A percentile compares a stretch with the other conserved stretches of the same genome.
These are phyloP conservation scores for Teratosphaeria zuluensis DNA, from an alignment of 2,329 filamentous ascomycete species.

Conservation along the genomic window DNA sequence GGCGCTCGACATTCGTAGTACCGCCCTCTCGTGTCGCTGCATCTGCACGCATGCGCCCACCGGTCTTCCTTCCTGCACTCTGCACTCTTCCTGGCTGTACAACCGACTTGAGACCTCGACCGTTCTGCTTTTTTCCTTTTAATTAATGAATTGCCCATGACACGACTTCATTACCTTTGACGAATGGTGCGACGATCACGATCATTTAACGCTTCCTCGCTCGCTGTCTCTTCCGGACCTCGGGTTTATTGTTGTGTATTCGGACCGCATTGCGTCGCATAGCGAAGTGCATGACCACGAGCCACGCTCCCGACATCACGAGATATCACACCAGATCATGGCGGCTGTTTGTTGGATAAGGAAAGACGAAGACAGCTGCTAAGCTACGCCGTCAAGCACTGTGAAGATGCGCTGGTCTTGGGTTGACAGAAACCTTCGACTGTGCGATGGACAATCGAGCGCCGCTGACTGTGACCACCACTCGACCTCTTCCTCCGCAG, in stretches of 20 bases:
- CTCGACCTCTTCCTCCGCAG: constrained; percentile 16
- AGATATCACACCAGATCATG: not conserved
- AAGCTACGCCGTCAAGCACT: not conserved
- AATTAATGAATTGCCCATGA: not conserved
- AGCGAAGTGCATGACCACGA: not conserved
- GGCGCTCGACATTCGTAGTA: not conserved
- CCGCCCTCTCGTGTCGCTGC: not conserved
- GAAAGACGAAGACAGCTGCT: not conserved
- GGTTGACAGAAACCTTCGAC: constrained; percentile 5
- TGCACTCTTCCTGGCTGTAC: not conserved
- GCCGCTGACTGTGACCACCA: constrained; percentile 10
- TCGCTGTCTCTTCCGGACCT: not conserved
- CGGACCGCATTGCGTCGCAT: not conserved
- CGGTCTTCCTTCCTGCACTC: not conserved
- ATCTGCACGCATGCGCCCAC: not conserved
- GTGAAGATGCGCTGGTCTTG: constrained; percentile 14
- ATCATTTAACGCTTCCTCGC: not conserved
- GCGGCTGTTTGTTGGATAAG: not conserved
- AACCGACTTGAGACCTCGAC: not conserved
- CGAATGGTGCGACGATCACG: not conserved
- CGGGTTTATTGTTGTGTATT: not conserved
- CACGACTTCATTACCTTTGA: not conserved
- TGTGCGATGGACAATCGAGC: constrained; percentile 21
- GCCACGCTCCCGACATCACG: not conserved
- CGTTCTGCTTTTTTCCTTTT: not conserved